These are phyloP conservation scores for Bryopsis sp. DNA, from an alignment of 139 green algal species.

Conservation along the genomic window DNA sequence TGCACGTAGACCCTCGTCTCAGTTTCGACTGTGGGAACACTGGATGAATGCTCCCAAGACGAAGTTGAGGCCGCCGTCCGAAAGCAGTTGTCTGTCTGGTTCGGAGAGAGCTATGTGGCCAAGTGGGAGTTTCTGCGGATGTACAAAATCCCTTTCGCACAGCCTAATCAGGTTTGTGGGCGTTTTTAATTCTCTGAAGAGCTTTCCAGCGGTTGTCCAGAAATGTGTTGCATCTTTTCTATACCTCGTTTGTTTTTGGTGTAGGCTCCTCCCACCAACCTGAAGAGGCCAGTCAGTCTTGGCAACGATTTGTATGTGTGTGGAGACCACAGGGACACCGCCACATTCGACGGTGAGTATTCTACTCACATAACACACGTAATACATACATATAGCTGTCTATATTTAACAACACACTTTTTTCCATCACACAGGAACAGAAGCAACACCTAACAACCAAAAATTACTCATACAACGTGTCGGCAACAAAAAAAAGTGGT, in stretches of 20 bases:
- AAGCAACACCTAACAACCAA: neutral
- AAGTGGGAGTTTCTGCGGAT: conserved; percentile 71
- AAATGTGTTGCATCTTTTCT: neutral
- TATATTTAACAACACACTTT: too few species aligned
- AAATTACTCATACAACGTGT: neutral
- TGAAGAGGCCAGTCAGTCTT: conserved; percentile 50
- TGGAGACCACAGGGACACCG: conserved; percentile 80
- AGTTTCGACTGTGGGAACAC: conserved; percentile 77
- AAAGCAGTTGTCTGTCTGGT: conserved; percentile 74
- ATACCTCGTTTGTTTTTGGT: neutral
- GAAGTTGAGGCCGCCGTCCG: conserved; percentile 55
- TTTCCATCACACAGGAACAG: too few species aligned
- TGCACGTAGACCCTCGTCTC: conserved; percentile 67
- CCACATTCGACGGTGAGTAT: conserved; percentile 70
- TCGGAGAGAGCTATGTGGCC: conserved; percentile 49
- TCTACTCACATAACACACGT: neutral
- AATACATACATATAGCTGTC: too few species aligned
- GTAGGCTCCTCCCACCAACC: conserved; percentile 67
- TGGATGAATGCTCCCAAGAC: conserved; percentile 54
- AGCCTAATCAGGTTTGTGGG: conserved; percentile 65
- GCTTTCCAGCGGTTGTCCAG: neutral
- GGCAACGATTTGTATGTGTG: conserved; percentile 36
- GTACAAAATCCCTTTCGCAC: conserved; percentile 93
- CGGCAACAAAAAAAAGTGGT: neutral
- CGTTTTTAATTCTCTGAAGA: neutral